Evolutionary conservation across 73 alveolate genomes (phyloP).

Genomic region (Paramecium caudatum): DNA sequence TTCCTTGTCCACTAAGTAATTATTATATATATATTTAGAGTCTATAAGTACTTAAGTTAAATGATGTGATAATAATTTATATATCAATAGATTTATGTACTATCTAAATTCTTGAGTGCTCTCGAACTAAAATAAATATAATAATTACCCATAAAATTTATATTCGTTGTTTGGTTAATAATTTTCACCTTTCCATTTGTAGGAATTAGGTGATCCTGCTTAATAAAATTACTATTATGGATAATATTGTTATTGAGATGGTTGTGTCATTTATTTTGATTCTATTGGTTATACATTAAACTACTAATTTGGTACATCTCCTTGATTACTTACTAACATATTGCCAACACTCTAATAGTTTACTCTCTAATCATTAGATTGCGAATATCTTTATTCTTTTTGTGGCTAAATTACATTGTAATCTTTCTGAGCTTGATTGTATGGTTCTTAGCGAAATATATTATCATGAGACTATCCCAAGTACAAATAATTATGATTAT

Average conservation of each 20-base stretch:
- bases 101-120: conserved; percentile 12
- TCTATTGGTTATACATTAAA: background rate
- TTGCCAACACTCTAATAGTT: conserved; percentile 19
- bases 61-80: conserved; percentile 13
- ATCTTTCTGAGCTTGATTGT: background rate
- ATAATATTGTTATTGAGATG: background rate
- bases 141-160: conserved; percentile 22
- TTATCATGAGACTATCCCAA: conserved; percentile 5
- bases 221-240: background rate
- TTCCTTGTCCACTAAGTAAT: background rate
- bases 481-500: conserved; percentile 1
- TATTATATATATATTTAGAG: background rate
- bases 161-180: background rate
- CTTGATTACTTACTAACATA: background rate
- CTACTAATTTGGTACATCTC: background rate
- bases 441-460: conserved; percentile 20
- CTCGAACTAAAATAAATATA: background rate
- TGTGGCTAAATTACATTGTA: conserved; percentile 20
- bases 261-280: conserved; percentile 6
- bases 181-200: conserved; percentile 14
- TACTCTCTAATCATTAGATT: conserved; percentile 33
- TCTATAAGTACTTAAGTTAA: conserved; percentile 20
- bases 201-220: conserved; percentile 23
- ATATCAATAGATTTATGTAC: background rate
- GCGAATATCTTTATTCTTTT: background rate